These are phyloP conservation scores for Colletotrichum cereale DNA, from an alignment of 2,329 filamentous ascomycete genomes.

Conservation along the genomic window DNA sequence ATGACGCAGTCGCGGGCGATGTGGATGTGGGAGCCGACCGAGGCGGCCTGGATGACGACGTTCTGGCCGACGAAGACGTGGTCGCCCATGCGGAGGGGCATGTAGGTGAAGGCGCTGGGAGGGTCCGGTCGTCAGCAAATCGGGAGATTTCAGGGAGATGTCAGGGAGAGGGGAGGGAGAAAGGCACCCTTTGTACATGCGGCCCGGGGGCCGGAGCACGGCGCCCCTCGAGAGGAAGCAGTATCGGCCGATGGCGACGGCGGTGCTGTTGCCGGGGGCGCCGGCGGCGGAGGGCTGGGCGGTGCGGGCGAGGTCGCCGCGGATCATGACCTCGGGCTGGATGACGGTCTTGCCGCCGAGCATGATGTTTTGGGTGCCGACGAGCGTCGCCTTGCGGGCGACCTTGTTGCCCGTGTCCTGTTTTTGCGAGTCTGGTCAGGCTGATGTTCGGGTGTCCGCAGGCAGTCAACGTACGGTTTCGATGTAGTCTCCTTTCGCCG, in stretches of 20 bases:
- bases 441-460: too few relatives aligned
- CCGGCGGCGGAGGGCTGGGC: slow-evolving; percentile 58
- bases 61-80: slow-evolving; percentile 89
- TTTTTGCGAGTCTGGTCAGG: slow-evolving; percentile 21
- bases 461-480: slow-evolving; percentile 77
- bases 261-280: slow-evolving; percentile 66
- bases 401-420: slow-evolving; percentile 99
- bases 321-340: slow-evolving; percentile 93
- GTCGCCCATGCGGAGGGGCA: slow-evolving; percentile 92
- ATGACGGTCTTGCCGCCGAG: slow-evolving; percentile 96
- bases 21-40: slow-evolving; percentile 86
- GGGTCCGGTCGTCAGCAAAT: neutral
- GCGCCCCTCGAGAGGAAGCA: slow-evolving; percentile 86
- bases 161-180: too few relatives aligned
- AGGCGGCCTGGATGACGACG: slow-evolving; percentile 84
- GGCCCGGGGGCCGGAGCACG: slow-evolving; percentile 84
- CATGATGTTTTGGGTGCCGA: slow-evolving; percentile 98
- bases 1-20: slow-evolving; percentile 84
- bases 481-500: slow-evolving; percentile 92
- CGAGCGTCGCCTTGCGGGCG: slow-evolving; percentile 88
- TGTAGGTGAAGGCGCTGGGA: slow-evolving; percentile 75
- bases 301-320: slow-evolving; percentile 83
- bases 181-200: slow-evolving; percentile 79
- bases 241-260: slow-evolving; percentile 91
- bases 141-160: too few relatives aligned